Evolutionary conservation across 169 alveolate species (phyloP), one percentile per base, ranked within the genome.

Genomic region (Theileria orientalis): DNA sequence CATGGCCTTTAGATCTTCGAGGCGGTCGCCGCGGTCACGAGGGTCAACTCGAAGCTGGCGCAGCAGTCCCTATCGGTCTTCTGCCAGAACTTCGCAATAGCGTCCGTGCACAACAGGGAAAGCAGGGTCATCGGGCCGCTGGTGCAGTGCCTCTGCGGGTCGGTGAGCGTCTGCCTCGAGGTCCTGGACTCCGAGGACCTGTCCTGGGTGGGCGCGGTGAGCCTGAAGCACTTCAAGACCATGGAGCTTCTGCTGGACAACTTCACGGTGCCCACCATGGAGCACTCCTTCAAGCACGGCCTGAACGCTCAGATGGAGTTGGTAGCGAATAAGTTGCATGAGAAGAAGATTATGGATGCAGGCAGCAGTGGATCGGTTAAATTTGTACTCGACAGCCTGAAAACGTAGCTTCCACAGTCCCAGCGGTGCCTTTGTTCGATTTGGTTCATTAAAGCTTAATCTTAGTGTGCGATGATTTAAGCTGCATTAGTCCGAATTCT

Each of bases 11-110:
- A 63, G 73, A 77, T 73, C 13, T 21, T 77, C 7, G 41, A 56
- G 29, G 54, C 86, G 5, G 44, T 77, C 16, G 3, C 60, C 6
- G 32, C 29, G 14, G 63, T 64, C 0, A n/a, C 67, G 29, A 44
- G 23, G 27, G 14, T 30, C 9, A 21, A 54, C 23, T 3, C 16
- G 13, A 69, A 64, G 83, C 33, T 69, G 74, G 69, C 67, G 14
- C 86, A 77, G 37, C 79, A 77, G 40, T 74, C 86, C 1, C 69
- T 64, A 21, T 68, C 86, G 3, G 74, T 56, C 8, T 77, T 72
- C 32, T 37, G 63, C 30, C 83, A 77, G 19, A 77, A 77, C 60
- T 66, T 77, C 5, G 56, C 69, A 1, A 77, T 77, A 13, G 66
- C 82, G 9, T 68, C 64, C 33, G 57, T 56, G 3, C 74, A 77